Conservation (phyloP, 352 stramenopile species). For the Globisporangium takayamanum region DNA sequence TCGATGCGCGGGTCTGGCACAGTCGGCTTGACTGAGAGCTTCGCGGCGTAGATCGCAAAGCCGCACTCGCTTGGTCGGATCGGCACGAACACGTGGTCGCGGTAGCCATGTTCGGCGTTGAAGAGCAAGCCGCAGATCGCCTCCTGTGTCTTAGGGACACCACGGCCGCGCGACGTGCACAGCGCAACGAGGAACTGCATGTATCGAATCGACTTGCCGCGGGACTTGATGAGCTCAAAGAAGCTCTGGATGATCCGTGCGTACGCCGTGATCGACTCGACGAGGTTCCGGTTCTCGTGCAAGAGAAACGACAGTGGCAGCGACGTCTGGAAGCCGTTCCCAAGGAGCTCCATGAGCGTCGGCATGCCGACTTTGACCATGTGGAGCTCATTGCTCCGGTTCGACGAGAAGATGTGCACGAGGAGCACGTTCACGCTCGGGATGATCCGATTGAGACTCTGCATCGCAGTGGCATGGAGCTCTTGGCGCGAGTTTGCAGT, state of each 20-base stretch:
- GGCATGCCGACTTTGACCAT: constrained; percentile 53
- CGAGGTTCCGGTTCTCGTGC: constrained; percentile 60
- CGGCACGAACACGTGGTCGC: constrained; percentile 48
- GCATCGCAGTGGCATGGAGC: constrained; percentile 34
- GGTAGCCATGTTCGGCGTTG: constrained; percentile 45
- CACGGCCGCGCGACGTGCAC: constrained; percentile 50
- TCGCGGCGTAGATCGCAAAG: constrained; percentile 47
- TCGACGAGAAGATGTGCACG: constrained; percentile 55
- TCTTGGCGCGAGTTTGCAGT: constrained; percentile 19
- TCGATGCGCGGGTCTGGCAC: constrained; percentile 26
- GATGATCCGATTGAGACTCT: constrained; percentile 53
- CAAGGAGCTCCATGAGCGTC: constrained; percentile 61
- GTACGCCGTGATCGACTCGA: constrained; percentile 67
- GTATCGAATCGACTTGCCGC: constrained; percentile 63
- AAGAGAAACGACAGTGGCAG: constrained; percentile 60
- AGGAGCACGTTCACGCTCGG: constrained; percentile 45
- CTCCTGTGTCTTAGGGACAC: constrained; percentile 67
- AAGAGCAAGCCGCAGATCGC: constrained; percentile 68
- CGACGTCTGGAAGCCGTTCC: constrained; percentile 66
- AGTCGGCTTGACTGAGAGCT: constrained; percentile 9
- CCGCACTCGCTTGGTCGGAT: constrained; percentile 32
- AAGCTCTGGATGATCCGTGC: constrained; percentile 54
- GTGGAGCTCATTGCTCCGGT: constrained; percentile 50
- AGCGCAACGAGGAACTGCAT: constrained; percentile 71
- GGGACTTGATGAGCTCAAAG: constrained; percentile 64